Evolutionary conservation across 192 early-diverging fungal genomes (phyloP).

Genomic region (Mortierella claussenii): DNA sequence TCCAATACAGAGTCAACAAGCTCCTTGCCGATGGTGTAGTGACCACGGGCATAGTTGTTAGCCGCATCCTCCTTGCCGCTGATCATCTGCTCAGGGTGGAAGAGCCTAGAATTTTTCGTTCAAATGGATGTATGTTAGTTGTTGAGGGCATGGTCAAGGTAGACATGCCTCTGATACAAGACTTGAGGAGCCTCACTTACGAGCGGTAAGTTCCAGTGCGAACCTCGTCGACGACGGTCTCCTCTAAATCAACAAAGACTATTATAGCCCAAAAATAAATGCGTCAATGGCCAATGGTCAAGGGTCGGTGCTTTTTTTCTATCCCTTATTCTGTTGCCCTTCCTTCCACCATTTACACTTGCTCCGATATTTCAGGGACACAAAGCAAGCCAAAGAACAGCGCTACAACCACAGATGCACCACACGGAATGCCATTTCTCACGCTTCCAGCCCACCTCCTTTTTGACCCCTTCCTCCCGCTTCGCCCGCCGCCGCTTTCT

Average conservation of each 20-base stretch:
- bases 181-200: too few relatives aligned
- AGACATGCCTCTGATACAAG: too few relatives aligned
- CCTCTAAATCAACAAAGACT: constrained; percentile 98
- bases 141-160: too few relatives aligned
- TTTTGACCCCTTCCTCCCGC: too few relatives aligned
- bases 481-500: too few relatives aligned
- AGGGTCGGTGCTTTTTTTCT: background rate
- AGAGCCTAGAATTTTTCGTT: too few relatives aligned
- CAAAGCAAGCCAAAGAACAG: background rate
- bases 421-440: background rate
- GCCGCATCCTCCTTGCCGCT: constrained; percentile 99
- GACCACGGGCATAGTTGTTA: constrained; percentile 99
- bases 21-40: constrained; percentile 99
- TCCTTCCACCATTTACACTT: background rate
- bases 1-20: constrained; percentile 96
- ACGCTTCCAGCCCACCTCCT: background rate
- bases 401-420: too few relatives aligned
- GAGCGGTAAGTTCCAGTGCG: constrained; percentile 98
- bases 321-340: background rate
- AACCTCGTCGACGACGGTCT: constrained; percentile 98
- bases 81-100: constrained; percentile 94
- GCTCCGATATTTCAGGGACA: background rate
- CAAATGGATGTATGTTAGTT: too few relatives aligned
- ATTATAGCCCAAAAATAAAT: background rate
- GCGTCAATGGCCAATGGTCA: background rate